A percentile compares a stretch with the other conserved stretches of the same genome.
Evolutionary conservation across 2,329 filamentous ascomycete species (phyloP).

Genomic region (Leptographium galeiforme): DNA sequence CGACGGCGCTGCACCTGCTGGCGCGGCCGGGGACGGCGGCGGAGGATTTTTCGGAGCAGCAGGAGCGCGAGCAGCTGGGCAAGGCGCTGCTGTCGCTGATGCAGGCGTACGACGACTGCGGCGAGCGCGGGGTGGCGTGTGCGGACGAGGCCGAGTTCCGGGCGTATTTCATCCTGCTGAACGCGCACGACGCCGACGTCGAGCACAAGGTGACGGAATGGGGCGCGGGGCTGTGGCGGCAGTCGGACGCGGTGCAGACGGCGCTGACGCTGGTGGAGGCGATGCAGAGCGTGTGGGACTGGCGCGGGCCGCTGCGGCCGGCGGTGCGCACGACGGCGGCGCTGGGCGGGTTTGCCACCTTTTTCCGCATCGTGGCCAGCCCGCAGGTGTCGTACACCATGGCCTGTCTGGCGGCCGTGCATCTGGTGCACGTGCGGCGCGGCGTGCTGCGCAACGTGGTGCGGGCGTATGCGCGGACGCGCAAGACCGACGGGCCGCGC

Average conservation of each 20-base stretch:
- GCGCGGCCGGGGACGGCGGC: slow-evolving; percentile 40
- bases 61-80: slow-evolving; percentile 54
- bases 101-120: slow-evolving; percentile 53
- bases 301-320: slow-evolving; percentile 43
- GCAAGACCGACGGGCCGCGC: slow-evolving; percentile 41
- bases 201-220: slow-evolving; percentile 41
- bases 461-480: slow-evolving; percentile 40
- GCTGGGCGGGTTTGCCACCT: slow-evolving; percentile 36
- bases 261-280: slow-evolving; percentile 47
- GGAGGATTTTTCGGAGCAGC: slow-evolving; percentile 51
- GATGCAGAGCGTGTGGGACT: slow-evolving; percentile 42
- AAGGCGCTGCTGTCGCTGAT: slow-evolving; percentile 52
- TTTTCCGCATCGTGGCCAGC: slow-evolving; percentile 46
- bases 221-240: slow-evolving; percentile 39
- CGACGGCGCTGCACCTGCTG: slow-evolving; percentile 49
- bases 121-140: slow-evolving; percentile 41
- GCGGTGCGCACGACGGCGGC: slow-evolving; percentile 33
- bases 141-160: slow-evolving; percentile 53
- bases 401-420: slow-evolving; percentile 57
- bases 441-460: slow-evolving; percentile 42
- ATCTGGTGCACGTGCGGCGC: slow-evolving; percentile 48
- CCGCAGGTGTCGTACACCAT: slow-evolving; percentile 51
- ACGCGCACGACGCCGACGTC: slow-evolving; percentile 44
- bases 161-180: slow-evolving; percentile 50
- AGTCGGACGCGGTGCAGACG: slow-evolving; percentile 45